Conservation (phyloP, 2,329 filamentous ascomycete species). For the Sclerotinia borealis region DNA sequence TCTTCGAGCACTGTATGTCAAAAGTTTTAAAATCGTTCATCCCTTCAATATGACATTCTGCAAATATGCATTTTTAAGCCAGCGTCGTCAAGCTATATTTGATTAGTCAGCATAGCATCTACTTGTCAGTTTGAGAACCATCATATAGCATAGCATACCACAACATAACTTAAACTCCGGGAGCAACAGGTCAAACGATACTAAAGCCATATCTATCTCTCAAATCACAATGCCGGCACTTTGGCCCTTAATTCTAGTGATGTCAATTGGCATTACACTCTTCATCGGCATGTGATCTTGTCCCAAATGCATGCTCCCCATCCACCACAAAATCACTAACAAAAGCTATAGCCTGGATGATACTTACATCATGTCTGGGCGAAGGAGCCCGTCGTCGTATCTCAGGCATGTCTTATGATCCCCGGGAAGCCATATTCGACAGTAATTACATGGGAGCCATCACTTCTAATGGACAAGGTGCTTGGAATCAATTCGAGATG, state of each 20-base stretch:
- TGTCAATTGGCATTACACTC: conserved; percentile 15
- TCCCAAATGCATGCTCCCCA: background rate
- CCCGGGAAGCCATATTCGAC: conserved; percentile 29
- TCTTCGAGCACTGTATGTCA: background rate
- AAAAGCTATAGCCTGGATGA: conserved; percentile 28
- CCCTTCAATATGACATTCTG: background rate
- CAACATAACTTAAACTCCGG: background rate
- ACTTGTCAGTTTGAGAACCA: background rate
- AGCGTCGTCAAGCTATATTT: background rate
- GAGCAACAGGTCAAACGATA: background rate
- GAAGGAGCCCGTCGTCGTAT: conserved; percentile 27
- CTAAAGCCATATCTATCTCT: background rate
- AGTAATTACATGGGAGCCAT: conserved; percentile 30
- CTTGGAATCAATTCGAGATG: conserved; percentile 34
- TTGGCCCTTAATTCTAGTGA: conserved; percentile 18
- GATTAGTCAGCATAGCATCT: conserved; percentile 1
- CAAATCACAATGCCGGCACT: conserved; percentile 4
- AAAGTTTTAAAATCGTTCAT: too few species aligned
- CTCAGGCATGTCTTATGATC: conserved; percentile 24
- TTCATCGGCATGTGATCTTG: conserved; percentile 27
- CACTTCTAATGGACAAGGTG: conserved; percentile 30
- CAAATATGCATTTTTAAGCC: too few species aligned
- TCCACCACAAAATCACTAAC: background rate
- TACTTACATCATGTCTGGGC: conserved; percentile 33
- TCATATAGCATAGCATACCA: too few species aligned